phyloP scores from a whole-genome alignment of 1,284 basidiomycete genomes.

The Phellinidium pouzarii region DNA sequence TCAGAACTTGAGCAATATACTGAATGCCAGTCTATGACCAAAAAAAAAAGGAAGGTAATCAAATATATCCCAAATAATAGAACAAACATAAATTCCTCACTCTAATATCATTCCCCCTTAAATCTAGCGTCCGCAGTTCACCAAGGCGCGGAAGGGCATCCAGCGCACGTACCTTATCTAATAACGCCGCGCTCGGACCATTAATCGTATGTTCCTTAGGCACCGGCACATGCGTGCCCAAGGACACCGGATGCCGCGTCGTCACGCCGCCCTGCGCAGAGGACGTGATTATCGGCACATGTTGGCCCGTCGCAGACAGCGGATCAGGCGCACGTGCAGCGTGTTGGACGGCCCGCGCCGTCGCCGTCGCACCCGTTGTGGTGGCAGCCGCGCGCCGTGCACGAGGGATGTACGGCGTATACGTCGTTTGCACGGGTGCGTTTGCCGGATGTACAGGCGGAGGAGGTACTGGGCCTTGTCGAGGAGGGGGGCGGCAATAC shows the following conservation, averaged over 20 bases:
- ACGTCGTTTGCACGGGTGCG: conserved; percentile 51
- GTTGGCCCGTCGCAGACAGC: conserved; percentile 48
- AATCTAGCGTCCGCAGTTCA: conserved; percentile 80
- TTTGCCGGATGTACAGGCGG: conserved; percentile 31
- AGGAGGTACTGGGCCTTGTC: conserved; percentile 31
- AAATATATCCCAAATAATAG: conserved; percentile 1
- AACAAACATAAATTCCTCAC: conserved; percentile 48
- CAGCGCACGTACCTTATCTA: conserved; percentile 77
- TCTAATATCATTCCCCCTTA: conserved; percentile 86
- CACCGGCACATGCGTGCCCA: conserved; percentile 10
- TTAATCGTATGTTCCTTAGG: conserved; percentile 31
- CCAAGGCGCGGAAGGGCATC: conserved; percentile 83
- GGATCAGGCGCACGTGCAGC: conserved; percentile 34
- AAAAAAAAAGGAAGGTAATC: not conserved
- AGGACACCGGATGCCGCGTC: conserved; percentile 44
- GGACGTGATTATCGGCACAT: conserved; percentile 66
- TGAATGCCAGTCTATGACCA: conserved; percentile 63
- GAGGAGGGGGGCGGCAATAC: conserved; percentile 57
- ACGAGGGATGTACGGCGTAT: conserved; percentile 74
- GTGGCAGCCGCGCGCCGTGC: conserved; percentile 38
- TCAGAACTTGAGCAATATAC: conserved; percentile 92
- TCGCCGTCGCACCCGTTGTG: conserved; percentile 23
- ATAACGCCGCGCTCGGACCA: conserved; percentile 64
- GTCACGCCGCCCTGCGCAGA: conserved; percentile 75
- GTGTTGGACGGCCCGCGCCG: conserved; percentile 11